Conservation (phyloP, 2,329 filamentous ascomycete genomes). For the Pseudogymnoascus sp. region DNA sequence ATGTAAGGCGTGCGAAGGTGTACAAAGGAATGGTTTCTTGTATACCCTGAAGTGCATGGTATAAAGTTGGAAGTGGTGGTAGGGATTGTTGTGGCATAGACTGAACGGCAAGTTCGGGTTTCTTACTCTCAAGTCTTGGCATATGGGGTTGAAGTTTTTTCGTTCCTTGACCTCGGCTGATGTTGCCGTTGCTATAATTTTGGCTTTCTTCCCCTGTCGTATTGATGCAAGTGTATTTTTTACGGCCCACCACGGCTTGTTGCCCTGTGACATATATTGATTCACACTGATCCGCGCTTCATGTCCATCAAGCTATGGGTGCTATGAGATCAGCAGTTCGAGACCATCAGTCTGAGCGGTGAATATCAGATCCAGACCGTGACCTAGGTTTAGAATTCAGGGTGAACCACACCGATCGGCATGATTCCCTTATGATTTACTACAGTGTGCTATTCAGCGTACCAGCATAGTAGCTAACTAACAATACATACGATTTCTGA, state of each 20-base stretch:
- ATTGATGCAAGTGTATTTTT: background rate
- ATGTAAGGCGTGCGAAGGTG: background rate
- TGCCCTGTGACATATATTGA: background rate
- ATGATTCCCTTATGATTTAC: background rate
- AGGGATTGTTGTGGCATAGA: background rate
- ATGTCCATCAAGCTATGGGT: background rate
- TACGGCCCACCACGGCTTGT: background rate
- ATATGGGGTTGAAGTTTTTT: background rate
- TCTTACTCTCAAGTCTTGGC: background rate
- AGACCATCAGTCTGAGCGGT: background rate
- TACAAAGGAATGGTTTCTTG: background rate
- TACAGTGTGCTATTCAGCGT: background rate
- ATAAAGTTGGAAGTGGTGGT: background rate
- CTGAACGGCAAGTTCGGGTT: background rate
- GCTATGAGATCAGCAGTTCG: background rate
- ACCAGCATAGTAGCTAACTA: background rate
- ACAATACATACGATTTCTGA: background rate
- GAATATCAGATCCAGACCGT: background rate
- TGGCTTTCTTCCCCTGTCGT: background rate
- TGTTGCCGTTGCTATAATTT: background rate
- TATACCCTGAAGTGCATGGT: background rate
- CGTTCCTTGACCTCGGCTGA: background rate
- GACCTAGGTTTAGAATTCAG: background rate
- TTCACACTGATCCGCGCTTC: background rate
- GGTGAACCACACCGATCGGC: background rate